Evolutionary conservation across 805 yeast genomes (phyloP).

Genomic region (Saturnispora hagleri): DNA sequence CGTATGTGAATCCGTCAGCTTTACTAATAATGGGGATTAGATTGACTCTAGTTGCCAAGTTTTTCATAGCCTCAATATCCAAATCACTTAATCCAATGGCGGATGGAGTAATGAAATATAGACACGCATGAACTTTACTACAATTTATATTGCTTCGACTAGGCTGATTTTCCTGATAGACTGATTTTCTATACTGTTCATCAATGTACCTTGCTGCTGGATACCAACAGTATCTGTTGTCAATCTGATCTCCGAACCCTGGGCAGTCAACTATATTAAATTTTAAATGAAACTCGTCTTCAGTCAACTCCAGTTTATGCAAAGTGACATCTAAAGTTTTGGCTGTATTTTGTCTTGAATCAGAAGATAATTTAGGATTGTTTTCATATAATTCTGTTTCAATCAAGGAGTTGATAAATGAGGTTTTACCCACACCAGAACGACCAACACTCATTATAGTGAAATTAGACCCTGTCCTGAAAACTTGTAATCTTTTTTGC

Average conservation of each 20-base stretch:
- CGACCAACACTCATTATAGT: constrained; percentile 84
- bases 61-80: constrained; percentile 68
- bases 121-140: constrained; percentile 71
- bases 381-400: constrained; percentile 34
- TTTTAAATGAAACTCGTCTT: constrained; percentile 48
- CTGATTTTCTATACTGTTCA: constrained; percentile 59
- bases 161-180: constrained; percentile 75
- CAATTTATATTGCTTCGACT: constrained; percentile 45
- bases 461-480: constrained; percentile 60
- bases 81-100: constrained; percentile 51
- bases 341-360: constrained; percentile 18
- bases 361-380: constrained; percentile 16
- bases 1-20: constrained; percentile 61
- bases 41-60: constrained; percentile 62
- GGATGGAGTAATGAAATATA: constrained; percentile 72
- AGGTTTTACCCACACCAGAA: constrained; percentile 75
- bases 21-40: constrained; percentile 76
- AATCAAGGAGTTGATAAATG: constrained; percentile 74
- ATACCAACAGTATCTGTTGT: constrained; percentile 59
- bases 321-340: constrained; percentile 27
- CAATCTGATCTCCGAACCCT: constrained; percentile 64
- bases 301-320: constrained; percentile 45
- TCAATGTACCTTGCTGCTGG: constrained; percentile 69
- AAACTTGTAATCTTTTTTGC: constrained; percentile 23
- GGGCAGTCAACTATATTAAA: constrained; percentile 64